Evolutionary conservation across 108 stramenopile species (phyloP), one percentile per base, ranked within the genome.

Genomic region (Pseudonitzschia multiseries): DNA sequence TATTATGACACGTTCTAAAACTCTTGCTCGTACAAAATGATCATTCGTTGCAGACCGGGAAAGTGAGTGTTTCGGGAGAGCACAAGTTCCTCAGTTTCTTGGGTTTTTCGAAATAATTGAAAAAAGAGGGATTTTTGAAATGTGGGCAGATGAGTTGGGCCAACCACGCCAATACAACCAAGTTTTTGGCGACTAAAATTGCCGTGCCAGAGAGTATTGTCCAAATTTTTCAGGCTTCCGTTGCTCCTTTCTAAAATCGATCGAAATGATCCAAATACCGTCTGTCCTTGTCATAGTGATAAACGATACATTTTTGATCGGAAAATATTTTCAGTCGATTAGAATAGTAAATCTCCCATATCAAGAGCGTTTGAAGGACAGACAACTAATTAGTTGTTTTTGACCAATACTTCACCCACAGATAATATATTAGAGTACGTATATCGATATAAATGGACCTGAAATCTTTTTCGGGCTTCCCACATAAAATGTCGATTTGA

Each of bases 51-150:
- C 20, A 51, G 50, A 51, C 4, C 50, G 50, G 10, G 50, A 51
- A n/a, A 51, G n/a, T 17, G n/a, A 51, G 50, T 10, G 36, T 5
- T 6, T 6, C 36, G 6, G 6, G 36, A 36, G 36, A 36, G 36
- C 36, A 36, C 36, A 36, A 36, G 36, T 36, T 36, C 36, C 6
- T 36, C 6, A 36, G 36, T 48, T 48, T 48, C 17, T 18, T 48
- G 14, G 17, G 17, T 48, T 48, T 48, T 48, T 48, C 46, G 46
- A 48, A 48, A 48, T 10, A 48, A 48, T 48, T 48, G 46, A 48
- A 48, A 48, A 48, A 48, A 48, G 46, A 48, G 46, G 46, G 46
- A 48, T 48, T 48, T 48, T 48, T 48, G 46, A 48, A 48, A 48
- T 48, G 46, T 48, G 18, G 36, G 46, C 46, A 8, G 17, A 18